Evolutionary conservation across 495 filamentous ascomycete genomes (phyloP).

Genomic region (Penicillium pancosmium): DNA sequence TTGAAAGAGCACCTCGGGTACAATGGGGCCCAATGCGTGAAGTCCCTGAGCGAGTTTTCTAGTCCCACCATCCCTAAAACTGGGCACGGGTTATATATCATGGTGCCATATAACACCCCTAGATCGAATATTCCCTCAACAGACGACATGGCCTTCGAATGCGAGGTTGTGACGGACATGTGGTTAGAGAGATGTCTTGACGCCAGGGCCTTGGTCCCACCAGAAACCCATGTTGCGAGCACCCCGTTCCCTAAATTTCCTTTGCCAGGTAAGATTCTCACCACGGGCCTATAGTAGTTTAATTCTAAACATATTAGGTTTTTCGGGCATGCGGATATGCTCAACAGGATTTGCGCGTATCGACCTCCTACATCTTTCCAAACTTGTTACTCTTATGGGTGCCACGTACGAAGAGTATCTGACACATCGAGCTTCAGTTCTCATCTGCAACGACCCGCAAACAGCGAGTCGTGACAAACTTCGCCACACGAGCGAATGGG

Average conservation of each 20-base stretch:
- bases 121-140: conserved; percentile 39
- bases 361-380: conserved; percentile 80
- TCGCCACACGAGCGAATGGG: conserved; percentile 68
- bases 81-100: conserved; percentile 50
- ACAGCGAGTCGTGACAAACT: conserved; percentile 74
- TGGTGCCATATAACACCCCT: conserved; percentile 57
- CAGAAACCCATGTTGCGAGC: conserved; percentile 70
- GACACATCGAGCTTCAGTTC: conserved; percentile 63
- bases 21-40: conserved; percentile 54
- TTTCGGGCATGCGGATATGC: conserved; percentile 68
- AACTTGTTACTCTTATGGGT: conserved; percentile 69
- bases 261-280: conserved; percentile 54
- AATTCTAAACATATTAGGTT: conserved; percentile 42
- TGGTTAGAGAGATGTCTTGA: conserved; percentile 90
- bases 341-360: conserved; percentile 84
- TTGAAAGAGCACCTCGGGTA: conserved; percentile 55
- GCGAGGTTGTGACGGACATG: conserved; percentile 77
- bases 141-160: conserved; percentile 46
- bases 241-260: conserved; percentile 72
- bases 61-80: conserved; percentile 42
- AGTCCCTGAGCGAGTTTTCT: conserved; percentile 43
- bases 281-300: too few relatives aligned
- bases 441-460: conserved; percentile 64
- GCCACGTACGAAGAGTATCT: conserved; percentile 78
- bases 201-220: conserved; percentile 68